phyloP scores from a whole-genome alignment of 2,329 filamentous ascomycete species.

The Colletotrichum shisoi region DNA sequence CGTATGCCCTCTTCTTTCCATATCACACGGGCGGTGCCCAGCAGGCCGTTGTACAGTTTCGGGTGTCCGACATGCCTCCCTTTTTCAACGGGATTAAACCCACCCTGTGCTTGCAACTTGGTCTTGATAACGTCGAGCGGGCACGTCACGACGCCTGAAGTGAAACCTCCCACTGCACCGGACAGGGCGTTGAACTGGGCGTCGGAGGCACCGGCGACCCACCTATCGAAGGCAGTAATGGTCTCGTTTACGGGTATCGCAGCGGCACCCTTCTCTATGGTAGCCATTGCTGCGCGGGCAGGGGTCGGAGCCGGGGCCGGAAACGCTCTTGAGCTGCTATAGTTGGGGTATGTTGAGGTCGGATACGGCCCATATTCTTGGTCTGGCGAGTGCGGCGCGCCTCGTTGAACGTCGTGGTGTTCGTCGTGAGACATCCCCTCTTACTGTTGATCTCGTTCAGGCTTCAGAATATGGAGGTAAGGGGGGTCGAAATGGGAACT shows the following conservation, averaged over 20 bases:
- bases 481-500: background rate
- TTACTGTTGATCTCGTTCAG: conserved; percentile 27
- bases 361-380: conserved; percentile 51
- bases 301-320: conserved; percentile 33
- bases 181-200: conserved; percentile 81
- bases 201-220: conserved; percentile 65
- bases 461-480: conserved; percentile 11
- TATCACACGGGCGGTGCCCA: conserved; percentile 86
- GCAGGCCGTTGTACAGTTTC: conserved; percentile 81
- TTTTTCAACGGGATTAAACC: conserved; percentile 68
- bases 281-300: conserved; percentile 27
- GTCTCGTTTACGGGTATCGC: conserved; percentile 40
- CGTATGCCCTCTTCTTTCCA: conserved; percentile 86
- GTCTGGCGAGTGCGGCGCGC: conserved; percentile 44
- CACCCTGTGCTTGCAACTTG: conserved; percentile 93
- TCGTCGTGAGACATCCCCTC: conserved; percentile 62
- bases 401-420: conserved; percentile 47
- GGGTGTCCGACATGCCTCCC: conserved; percentile 59
- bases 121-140: conserved; percentile 99
- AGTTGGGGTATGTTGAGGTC: conserved; percentile 40
- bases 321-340: conserved; percentile 40
- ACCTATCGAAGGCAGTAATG: conserved; percentile 61
- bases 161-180: conserved; percentile 88
- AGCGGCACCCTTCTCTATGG: conserved; percentile 31
- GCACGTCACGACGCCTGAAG: conserved; percentile 92